Evolutionary conservation across 495 filamentous ascomycete species (phyloP), one percentile per base, ranked within the genome.

Genomic region (Tuber borchii): DNA sequence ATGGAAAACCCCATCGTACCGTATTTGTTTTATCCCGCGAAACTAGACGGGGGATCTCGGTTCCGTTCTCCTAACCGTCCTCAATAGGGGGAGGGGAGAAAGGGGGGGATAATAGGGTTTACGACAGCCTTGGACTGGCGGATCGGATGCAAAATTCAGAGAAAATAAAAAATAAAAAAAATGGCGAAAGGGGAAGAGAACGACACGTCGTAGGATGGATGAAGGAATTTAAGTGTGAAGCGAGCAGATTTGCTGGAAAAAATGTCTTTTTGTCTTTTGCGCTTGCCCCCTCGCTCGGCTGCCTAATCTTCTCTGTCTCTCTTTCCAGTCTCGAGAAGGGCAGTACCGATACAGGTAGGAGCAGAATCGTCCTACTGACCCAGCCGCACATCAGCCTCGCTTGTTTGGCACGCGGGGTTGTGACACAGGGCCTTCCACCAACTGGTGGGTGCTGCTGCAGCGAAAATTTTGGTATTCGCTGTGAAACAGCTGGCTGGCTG

Each of bases 341-440:
- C 51, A 40, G 39, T 40, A 40, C 39, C 39, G 39, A 37, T 37
- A 40, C 39, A 4, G n/a, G 45, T 5, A 20, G 17, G 10, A n/a
- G 51, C 22, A n/a, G 22, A 61, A 26, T 26, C 51, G 51, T 22
- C 51, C 51, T n/a, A 3, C 22, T n/a, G 2, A 26, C 51, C 51
- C 51, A 61, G 51, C 51, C 51, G 51, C 51, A 61, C 51, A 61
- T 61, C n/a, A 61, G 51, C 51, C 51, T 61, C 51, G 9, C 51
- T 61, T n/a, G 48, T 51, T 61, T 26, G 9, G 51, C 51, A 61
- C 51, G 51, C 51, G 51, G 51, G 51, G 51, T 61, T 61, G 51
- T 61, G 51, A 61, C 51, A 61, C 51, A 14, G 26, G 31, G 31
- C 3, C 22, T n/a, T 61, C 51, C 51, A 61, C 51, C 22, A 26